Evolutionary conservation across 371 early-diverging fungal genomes (phyloP), one percentile per base, ranked within the genome.

Genomic region (Mortierella sp.): DNA sequence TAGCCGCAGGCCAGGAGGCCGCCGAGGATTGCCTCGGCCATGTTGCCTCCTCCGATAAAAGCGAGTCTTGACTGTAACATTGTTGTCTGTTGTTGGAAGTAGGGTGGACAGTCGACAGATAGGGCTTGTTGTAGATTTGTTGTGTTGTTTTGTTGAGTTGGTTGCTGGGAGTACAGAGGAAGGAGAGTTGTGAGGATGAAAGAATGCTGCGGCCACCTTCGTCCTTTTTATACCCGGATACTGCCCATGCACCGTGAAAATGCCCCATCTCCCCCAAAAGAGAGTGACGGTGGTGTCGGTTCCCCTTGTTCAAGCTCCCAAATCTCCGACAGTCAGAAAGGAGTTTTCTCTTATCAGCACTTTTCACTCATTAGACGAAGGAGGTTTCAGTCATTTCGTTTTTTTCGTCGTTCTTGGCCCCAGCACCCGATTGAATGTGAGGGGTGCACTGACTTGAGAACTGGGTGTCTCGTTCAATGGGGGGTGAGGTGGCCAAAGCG

Each of bases 11-110:
- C 80, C 66, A 95, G 82, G 53, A 98, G 91, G 40, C 98, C 98
- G 14, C 94, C 95, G 44, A 97, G 89, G 71, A 98, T 97, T 73
- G 97, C 96, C 77, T 92, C 93, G 52, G 96, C 96, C 97, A 98
- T 97, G 84, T 98, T 97, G 70, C 98, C 98, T 48, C 96, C 98
- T 72, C 98, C 97, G 71, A 95, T 94, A 80, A 95, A 94, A 34
- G 92, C 88, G 39, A 95, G 79, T 73, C 84, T 75, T 74, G 74
- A 50, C 29, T 82, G 82, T n/a, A n/a, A 39, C 70, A 73, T 55
- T 75, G 74, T 34, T 74, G 66, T 53, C 50, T 50, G 50, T n/a
- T 7, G 50, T n/a, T 50, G 24, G 24, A 24, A 50, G 4, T 45
- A 19, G 16, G 45, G 11, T 45, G 45, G 16, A 45, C 45, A 45